Conservation (phyloP, 73 alveolate species). For the Paramecium primaurelia region DNA sequence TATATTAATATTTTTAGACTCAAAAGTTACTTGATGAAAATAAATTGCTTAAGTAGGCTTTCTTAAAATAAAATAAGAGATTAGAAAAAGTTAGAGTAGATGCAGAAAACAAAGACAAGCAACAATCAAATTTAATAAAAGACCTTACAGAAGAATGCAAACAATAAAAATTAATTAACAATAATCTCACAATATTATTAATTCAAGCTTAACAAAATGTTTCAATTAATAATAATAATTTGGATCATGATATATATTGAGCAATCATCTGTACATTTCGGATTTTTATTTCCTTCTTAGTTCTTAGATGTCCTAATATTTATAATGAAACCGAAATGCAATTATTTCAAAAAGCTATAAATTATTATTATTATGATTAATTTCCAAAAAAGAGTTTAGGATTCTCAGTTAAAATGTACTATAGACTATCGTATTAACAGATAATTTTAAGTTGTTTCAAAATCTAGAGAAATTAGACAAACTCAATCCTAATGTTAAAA, state of each 20-base stretch:
- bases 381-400: not conserved
- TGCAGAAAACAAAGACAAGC: not conserved
- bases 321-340: not conserved
- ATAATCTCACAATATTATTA: not conserved
- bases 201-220: not conserved
- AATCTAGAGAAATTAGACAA: not conserved
- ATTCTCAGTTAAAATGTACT: not conserved
- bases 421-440: not conserved
- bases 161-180: not conserved
- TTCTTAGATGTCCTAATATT: not conserved
- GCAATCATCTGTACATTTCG: not conserved
- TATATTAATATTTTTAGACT: not conserved
- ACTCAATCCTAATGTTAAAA: not conserved
- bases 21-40: not conserved
- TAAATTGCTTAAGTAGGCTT: not conserved
- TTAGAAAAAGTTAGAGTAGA: not conserved
- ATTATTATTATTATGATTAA: not conserved
- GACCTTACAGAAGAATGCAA: not conserved
- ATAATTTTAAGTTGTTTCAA: not conserved
- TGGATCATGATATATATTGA: conserved; percentile 9
- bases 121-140: not conserved
- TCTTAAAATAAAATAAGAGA: not conserved
- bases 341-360: not conserved
- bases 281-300: not conserved
- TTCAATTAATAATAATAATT: not conserved